Evolutionary conservation across 768 basidiomycete species (phyloP).

Genomic region (Phylloporus sp.): DNA sequence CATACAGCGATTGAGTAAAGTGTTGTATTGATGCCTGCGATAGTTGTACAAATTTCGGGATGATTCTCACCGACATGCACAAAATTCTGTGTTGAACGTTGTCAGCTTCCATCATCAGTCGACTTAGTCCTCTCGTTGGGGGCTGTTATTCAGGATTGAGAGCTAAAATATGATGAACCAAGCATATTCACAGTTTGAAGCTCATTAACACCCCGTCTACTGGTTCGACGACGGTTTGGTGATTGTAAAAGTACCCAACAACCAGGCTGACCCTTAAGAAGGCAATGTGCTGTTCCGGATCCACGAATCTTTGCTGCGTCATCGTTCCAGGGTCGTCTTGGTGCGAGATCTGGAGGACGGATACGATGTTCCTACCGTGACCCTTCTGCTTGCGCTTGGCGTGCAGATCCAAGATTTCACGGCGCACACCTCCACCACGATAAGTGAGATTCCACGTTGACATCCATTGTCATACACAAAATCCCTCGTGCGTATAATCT

Average conservation of each 20-base stretch:
- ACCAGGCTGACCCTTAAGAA: neutral
- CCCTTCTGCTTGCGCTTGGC: constrained; percentile 35
- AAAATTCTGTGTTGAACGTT: too few relatives aligned
- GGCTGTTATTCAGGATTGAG: neutral
- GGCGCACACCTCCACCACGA: constrained; percentile 61
- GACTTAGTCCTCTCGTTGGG: constrained; percentile 7
- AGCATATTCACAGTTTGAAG: neutral
- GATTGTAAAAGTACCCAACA: constrained; percentile 40
- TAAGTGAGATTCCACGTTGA: constrained; percentile 41
- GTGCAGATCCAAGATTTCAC: constrained; percentile 48
- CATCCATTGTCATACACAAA: neutral
- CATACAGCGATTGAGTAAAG: constrained; percentile 86
- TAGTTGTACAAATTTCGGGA: neutral
- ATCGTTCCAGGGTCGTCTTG: constrained; percentile 39
- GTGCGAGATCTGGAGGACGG: constrained; percentile 1
- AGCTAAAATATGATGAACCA: neutral
- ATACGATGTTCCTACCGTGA: constrained; percentile 15
- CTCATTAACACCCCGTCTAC: constrained; percentile 41
- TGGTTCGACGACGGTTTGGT: constrained; percentile 69
- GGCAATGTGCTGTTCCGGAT: constrained; percentile 45
- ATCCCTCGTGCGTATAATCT: constrained; percentile 15
- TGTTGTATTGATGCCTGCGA: constrained; percentile 46
- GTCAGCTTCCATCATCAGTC: neutral
- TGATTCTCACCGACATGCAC: neutral
- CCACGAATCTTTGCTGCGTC: constrained; percentile 46